These are phyloP conservation scores for Candida loeiensis DNA, from an alignment of 805 yeast genomes.

Conservation along the genomic window DNA sequence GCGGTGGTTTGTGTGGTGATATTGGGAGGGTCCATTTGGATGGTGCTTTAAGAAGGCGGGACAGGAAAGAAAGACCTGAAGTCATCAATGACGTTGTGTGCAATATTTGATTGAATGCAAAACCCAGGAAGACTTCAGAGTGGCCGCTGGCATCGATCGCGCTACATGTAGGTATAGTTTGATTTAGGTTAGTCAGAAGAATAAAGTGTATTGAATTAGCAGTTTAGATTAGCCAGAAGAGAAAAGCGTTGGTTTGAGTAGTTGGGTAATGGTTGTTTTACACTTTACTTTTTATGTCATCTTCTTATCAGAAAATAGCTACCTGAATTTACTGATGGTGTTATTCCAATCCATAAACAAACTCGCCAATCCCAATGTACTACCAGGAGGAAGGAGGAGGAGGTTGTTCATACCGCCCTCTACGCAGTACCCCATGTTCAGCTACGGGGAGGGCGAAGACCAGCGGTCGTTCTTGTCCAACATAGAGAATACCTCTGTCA, in stretches of 20 bases:
- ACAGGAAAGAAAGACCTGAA: neutral
- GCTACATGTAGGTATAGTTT: too few relatives aligned
- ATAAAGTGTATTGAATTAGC: too few relatives aligned
- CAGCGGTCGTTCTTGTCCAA: conserved; percentile 42
- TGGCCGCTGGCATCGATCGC: too few relatives aligned
- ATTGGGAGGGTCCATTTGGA: conserved; percentile 74
- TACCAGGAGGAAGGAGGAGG: conserved; percentile 36
- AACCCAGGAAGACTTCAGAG: too few relatives aligned
- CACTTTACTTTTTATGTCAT: neutral
- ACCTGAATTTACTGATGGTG: too few relatives aligned
- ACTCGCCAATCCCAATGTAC: conserved; percentile 37
- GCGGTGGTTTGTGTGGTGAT: conserved; percentile 63
- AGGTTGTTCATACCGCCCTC: conserved; percentile 43
- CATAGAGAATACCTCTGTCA: conserved; percentile 33
- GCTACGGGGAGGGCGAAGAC: conserved; percentile 43
- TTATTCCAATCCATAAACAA: conserved; percentile 37
- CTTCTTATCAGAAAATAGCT: too few relatives aligned
- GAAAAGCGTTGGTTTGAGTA: too few relatives aligned
- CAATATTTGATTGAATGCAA: too few relatives aligned
- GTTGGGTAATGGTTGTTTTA: too few relatives aligned
- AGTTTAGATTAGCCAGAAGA: too few relatives aligned
- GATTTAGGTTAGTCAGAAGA: too few relatives aligned
- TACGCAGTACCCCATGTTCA: conserved; percentile 39
- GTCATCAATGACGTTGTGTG: neutral
- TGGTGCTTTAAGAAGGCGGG: conserved; percentile 46